Conservation (phyloP, 345 rosid genomes). For the Clausena lansium region DNA sequence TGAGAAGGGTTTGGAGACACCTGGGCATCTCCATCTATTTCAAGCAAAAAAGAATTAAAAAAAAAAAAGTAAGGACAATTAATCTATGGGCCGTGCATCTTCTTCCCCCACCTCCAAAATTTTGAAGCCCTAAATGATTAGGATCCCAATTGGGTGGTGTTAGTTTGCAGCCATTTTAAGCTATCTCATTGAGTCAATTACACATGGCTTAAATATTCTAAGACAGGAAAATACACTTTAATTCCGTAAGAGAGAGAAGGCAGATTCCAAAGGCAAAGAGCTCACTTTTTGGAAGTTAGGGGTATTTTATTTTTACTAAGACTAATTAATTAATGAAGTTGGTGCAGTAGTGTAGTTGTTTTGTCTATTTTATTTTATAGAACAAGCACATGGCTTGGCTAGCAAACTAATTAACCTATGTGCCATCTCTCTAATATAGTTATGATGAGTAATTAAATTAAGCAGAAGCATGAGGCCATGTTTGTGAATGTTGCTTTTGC, state of each 20-base stretch:
- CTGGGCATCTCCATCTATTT: slow-evolving; percentile 1
- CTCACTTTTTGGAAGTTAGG: background rate
- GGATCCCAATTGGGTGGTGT: slow-evolving; percentile 19
- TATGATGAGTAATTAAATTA: slow-evolving; percentile 4
- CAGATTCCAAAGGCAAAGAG: slow-evolving; percentile 29
- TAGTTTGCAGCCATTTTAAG: slow-evolving; percentile 33
- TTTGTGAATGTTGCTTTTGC: slow-evolving; percentile 33
- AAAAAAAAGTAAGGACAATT: background rate
- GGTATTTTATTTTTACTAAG: slow-evolving; percentile 12
- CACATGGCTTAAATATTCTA: slow-evolving; percentile 21
- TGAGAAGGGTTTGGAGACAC: slow-evolving; percentile 32
- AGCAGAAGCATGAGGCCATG: slow-evolving; percentile 31
- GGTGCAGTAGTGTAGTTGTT: slow-evolving; percentile 9
- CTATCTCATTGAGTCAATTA: slow-evolving; percentile 28
- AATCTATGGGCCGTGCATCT: slow-evolving; percentile 11
- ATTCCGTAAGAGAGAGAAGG: background rate
- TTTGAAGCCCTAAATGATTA: slow-evolving; percentile 28
- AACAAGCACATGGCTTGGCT: slow-evolving; percentile 36
- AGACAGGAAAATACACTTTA: background rate
- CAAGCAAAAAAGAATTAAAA: too few relatives aligned
- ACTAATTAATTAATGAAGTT: background rate
- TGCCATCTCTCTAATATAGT: slow-evolving; percentile 1
- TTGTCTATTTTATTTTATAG: slow-evolving; percentile 15
- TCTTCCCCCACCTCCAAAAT: slow-evolving; percentile 21
- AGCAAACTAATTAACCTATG: slow-evolving; percentile 5